These are phyloP conservation scores for Clarireedia monteithiana DNA, from an alignment of 2,329 filamentous ascomycete genomes.

Conservation along the genomic window DNA sequence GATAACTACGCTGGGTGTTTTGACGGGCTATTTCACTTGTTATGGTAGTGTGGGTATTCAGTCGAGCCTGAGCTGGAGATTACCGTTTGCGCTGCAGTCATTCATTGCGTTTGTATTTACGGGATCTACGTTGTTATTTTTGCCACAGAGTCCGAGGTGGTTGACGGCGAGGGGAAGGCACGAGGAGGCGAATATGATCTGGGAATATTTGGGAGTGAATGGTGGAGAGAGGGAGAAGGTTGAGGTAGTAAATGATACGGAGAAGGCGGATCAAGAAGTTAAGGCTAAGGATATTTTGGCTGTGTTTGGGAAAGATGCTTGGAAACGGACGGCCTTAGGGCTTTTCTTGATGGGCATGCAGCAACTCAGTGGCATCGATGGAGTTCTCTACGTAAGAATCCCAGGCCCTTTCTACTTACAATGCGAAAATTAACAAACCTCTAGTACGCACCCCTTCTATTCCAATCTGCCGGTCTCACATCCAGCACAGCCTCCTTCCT, in stretches of 20 bases:
- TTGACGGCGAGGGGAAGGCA: constrained; percentile 40
- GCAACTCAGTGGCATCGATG: constrained; percentile 56
- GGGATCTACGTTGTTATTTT: constrained; percentile 31
- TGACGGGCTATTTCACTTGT: constrained; percentile 51
- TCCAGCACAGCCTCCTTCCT: constrained; percentile 48
- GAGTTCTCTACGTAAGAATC: constrained; percentile 49
- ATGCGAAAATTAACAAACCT: background rate
- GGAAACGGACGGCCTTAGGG: constrained; percentile 41
- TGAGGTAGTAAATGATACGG: constrained; percentile 5
- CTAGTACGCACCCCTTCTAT: constrained; percentile 53
- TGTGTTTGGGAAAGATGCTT: constrained; percentile 34
- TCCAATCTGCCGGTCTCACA: constrained; percentile 49
- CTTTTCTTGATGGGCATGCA: constrained; percentile 52
- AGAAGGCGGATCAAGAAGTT: constrained; percentile 8
- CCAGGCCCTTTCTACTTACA: background rate
- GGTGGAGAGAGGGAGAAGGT: constrained; percentile 22
- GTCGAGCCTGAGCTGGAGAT: constrained; percentile 45
- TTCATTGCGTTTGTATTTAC: constrained; percentile 34
- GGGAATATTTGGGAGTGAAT: constrained; percentile 21
- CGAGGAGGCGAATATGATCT: constrained; percentile 38
- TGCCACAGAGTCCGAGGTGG: constrained; percentile 53
- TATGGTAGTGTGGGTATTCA: constrained; percentile 44
- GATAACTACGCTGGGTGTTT: constrained; percentile 41
- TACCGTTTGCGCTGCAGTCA: constrained; percentile 45
- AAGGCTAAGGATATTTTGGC: constrained; percentile 19